Evolutionary conservation across 305 asterid species (phyloP).

Genomic region (Galium porrigens): DNA sequence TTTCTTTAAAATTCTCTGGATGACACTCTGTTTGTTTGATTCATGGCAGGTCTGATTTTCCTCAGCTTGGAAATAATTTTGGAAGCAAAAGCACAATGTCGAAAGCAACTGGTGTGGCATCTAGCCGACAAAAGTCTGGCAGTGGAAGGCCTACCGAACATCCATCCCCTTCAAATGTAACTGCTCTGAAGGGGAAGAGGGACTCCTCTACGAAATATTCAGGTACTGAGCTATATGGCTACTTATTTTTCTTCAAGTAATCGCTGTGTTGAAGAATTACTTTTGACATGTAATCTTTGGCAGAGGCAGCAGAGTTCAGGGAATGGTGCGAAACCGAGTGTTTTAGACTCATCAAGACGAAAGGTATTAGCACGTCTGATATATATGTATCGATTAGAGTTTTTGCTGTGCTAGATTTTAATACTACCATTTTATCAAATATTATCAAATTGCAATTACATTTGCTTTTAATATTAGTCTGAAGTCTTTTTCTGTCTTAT

Average conservation of each 20-base stretch:
- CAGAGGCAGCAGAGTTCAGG: constrained; percentile 86
- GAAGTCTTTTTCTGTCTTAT: not conserved
- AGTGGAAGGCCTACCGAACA: constrained; percentile 39
- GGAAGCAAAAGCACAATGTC: constrained; percentile 44
- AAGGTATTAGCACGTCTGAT: constrained; percentile 31
- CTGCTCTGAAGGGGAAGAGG: constrained; percentile 43
- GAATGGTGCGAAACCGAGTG: constrained; percentile 96
- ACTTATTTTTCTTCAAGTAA: not conserved
- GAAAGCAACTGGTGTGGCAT: constrained; percentile 44
- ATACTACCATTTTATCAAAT: no score
- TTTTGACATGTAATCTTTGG: constrained; percentile 10
- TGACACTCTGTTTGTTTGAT: not conserved
- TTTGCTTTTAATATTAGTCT: not conserved
- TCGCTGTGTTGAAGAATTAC: constrained; percentile 1
- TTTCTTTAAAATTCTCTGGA: not conserved
- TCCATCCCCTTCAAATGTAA: constrained; percentile 37
- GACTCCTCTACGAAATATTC: constrained; percentile 42
- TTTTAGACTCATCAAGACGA: constrained; percentile 52
- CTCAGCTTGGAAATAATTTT: constrained; percentile 46
- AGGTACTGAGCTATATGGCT: constrained; percentile 27
- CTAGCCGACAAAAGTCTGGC: constrained; percentile 46
- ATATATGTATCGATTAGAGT: constrained; percentile 9
- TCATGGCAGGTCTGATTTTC: constrained; percentile 55
- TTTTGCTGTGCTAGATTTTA: not conserved
- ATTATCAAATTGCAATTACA: no score